A percentile compares a stretch with the other conserved stretches of the same genome.
Conservation (phyloP, 2,329 filamentous ascomycete genomes). For the Phaeosphaeria sp. region DNA sequence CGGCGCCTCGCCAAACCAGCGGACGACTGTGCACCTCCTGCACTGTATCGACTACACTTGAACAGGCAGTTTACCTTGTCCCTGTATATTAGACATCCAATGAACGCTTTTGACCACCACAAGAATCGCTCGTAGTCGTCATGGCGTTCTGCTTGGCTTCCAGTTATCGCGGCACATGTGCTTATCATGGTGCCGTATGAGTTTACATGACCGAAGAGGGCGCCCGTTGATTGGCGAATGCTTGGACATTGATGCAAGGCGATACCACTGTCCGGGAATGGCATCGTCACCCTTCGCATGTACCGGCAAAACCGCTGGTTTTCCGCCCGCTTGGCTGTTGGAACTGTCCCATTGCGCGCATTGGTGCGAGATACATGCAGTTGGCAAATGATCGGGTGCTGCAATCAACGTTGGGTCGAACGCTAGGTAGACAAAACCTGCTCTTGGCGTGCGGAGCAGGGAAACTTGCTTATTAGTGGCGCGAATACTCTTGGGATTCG, state of each 20-base stretch:
- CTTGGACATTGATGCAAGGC: not conserved
- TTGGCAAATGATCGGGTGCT: not conserved
- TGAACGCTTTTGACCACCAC: not conserved
- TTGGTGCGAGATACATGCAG: not conserved
- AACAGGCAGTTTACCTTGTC: conserved; percentile 23
- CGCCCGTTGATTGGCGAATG: conserved; percentile 6
- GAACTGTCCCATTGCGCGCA: not conserved
- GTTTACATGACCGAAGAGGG: conserved; percentile 1
- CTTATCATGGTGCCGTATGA: conserved; percentile 18
- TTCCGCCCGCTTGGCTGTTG: conserved; percentile 12
- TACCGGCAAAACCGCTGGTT: conserved; percentile 8
- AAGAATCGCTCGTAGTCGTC: not conserved
- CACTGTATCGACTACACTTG: conserved; percentile 8
- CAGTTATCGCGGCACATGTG: conserved; percentile 20
- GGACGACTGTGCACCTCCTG: not conserved
- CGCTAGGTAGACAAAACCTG: not conserved
- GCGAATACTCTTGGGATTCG: not conserved
- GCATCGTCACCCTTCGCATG: not conserved
- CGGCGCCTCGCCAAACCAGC: conserved; percentile 13
- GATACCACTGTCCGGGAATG: not conserved
- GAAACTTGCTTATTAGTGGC: conserved; percentile 2
- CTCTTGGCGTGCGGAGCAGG: not conserved
- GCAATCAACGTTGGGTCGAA: not conserved
- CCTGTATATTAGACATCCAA: conserved; percentile 4
- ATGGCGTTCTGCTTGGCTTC: conserved; percentile 15